These are phyloP conservation scores for Termitomyces eurrhizus DNA, from an alignment of 768 basidiomycete species.

Conservation along the genomic window DNA sequence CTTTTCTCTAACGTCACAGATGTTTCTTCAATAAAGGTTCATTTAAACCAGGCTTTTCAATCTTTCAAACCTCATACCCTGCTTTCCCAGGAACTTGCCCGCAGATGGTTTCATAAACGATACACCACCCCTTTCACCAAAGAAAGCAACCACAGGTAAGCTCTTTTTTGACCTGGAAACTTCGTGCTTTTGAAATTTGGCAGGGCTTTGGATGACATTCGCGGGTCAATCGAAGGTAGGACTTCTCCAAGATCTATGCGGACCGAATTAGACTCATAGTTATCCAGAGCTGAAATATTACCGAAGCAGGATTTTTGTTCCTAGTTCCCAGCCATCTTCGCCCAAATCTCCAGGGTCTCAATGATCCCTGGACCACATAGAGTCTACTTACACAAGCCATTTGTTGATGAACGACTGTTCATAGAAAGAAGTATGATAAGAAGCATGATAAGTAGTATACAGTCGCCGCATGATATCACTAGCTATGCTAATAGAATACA, in stretches of 20 bases:
- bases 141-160: conserved; percentile 57
- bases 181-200: background rate
- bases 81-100: conserved; percentile 55
- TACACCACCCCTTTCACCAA: conserved; percentile 23
- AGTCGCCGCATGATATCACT: background rate
- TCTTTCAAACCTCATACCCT: background rate
- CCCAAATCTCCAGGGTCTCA: background rate
- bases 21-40: conserved; percentile 79
- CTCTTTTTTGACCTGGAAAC: conserved; percentile 6
- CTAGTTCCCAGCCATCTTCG: conserved; percentile 17
- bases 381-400: background rate
- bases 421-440: too few relatives aligned
- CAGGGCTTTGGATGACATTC: conserved; percentile 84
- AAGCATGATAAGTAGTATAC: background rate
- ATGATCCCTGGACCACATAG: background rate
- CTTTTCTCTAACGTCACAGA: conserved; percentile 40
- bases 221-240: conserved; percentile 67
- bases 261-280: background rate
- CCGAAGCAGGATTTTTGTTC: conserved; percentile 65
- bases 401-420: background rate
- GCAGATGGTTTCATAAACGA: conserved; percentile 62
- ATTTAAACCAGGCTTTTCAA: background rate
- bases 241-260: background rate
- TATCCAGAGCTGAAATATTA: conserved; percentile 75
- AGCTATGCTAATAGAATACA: background rate